phyloP scores from a whole-genome alignment of 2,329 filamentous ascomycete species.

The Didymella glomerata region DNA sequence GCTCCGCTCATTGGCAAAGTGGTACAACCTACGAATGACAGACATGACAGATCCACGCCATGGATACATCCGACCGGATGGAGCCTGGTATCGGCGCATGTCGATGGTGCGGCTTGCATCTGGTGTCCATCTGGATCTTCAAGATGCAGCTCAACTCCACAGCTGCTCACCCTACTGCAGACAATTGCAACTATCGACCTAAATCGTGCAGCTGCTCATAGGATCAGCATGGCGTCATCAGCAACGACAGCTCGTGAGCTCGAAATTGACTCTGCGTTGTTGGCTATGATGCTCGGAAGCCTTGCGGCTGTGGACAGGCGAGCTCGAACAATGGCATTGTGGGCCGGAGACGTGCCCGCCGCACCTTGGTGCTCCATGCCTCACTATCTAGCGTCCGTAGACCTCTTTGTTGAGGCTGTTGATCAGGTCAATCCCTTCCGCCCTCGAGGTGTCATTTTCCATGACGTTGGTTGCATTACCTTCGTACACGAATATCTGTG shows the following conservation, averaged over 20 bases:
- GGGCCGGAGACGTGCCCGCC: background rate
- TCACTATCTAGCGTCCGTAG: background rate
- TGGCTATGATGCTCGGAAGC: background rate
- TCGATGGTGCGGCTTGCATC: slow-evolving; percentile 1
- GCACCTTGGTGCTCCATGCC: background rate
- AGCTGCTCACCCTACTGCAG: background rate
- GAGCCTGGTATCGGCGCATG: background rate
- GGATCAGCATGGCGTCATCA: slow-evolving; percentile 7
- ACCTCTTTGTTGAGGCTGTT: background rate
- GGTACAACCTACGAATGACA: background rate
- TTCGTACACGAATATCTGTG: background rate
- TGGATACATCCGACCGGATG: background rate
- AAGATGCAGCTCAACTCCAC: background rate
- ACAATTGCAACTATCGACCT: background rate
- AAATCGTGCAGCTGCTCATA: background rate
- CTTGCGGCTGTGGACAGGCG: background rate
- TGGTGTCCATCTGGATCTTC: background rate
- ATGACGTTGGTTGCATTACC: background rate
- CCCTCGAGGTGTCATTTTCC: background rate
- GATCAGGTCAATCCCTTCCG: background rate
- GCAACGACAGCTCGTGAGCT: background rate
- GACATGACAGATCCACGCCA: background rate
- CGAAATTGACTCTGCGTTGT: background rate
- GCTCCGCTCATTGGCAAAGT: background rate
- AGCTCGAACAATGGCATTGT: slow-evolving; percentile 2